These are phyloP conservation scores for Colletotrichum sp. DNA, from an alignment of 2,329 filamentous ascomycete species.

Conservation along the genomic window DNA sequence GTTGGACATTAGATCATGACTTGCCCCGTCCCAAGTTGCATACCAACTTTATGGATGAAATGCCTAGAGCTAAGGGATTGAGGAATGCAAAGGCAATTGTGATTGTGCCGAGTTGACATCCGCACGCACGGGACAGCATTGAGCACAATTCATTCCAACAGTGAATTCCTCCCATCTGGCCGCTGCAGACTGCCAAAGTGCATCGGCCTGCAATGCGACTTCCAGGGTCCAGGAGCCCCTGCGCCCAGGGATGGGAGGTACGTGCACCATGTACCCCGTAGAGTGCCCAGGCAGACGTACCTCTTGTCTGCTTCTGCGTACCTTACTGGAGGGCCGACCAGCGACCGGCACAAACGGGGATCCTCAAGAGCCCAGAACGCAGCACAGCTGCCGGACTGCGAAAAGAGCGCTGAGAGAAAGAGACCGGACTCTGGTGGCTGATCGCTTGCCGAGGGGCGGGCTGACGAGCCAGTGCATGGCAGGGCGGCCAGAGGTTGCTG, in stretches of 20 bases:
- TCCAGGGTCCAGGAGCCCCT: conserved; percentile 4
- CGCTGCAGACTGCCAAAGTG: not conserved
- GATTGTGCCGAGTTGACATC: not conserved
- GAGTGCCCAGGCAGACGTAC: not conserved
- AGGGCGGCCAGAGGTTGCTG: not conserved
- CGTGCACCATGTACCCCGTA: not conserved
- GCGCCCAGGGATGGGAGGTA: not conserved
- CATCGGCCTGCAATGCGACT: not conserved
- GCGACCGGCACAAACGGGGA: not conserved
- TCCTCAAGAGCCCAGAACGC: not conserved
- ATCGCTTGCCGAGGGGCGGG: not conserved
- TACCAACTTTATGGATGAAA: not conserved
- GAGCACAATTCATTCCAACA: not conserved
- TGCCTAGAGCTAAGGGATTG: not conserved
- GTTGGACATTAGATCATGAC: not conserved
- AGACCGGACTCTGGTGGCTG: not conserved
- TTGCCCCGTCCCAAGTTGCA: not conserved
- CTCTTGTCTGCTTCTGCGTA: not conserved
- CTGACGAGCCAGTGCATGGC: not conserved
- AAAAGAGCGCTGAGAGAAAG: not conserved
- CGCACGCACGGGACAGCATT: not conserved
- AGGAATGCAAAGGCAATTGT: not conserved
- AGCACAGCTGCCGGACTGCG: not conserved
- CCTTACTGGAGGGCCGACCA: not conserved
- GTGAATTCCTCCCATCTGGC: not conserved